These are phyloP conservation scores for Ophiostoma angusticollis DNA, from an alignment of 2,329 filamentous ascomycete species.

Conservation along the genomic window DNA sequence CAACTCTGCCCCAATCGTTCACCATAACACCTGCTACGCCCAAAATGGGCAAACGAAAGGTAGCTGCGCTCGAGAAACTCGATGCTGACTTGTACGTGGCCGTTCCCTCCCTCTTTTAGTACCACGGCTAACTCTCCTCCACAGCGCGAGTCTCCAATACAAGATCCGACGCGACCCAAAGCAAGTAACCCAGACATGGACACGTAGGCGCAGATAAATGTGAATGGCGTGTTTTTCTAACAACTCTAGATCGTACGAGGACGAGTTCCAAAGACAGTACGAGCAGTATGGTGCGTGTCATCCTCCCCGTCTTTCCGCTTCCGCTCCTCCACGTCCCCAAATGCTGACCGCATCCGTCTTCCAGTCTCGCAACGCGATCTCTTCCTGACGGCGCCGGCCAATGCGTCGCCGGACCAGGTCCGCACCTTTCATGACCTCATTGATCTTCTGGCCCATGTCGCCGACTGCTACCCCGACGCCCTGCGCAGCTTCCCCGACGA, in stretches of 20 bases:
- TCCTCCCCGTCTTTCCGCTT: background rate
- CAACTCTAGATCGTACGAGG: conserved; percentile 63
- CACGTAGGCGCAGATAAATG: too few relatives aligned
- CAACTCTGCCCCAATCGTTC: too few relatives aligned
- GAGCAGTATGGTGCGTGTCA: conserved; percentile 58
- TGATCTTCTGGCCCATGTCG: conserved; percentile 85
- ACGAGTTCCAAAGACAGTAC: conserved; percentile 59
- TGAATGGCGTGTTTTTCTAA: conserved; percentile 1
- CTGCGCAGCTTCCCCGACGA: conserved; percentile 67
- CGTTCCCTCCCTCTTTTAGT: background rate
- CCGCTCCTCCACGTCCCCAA: too few relatives aligned
- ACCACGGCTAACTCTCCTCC: conserved; percentile 21
- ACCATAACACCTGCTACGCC: background rate
- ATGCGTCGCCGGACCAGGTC: conserved; percentile 63
- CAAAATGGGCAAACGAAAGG: conserved; percentile 71
- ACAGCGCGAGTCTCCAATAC: conserved; percentile 75
- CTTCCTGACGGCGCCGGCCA: conserved; percentile 71
- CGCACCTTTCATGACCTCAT: conserved; percentile 83
- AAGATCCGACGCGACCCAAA: conserved; percentile 65
- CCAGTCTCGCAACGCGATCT: conserved; percentile 64
- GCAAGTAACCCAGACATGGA: conserved; percentile 30
- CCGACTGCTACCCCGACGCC: conserved; percentile 80
- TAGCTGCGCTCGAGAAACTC: conserved; percentile 87
- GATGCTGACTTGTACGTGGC: conserved; percentile 59
- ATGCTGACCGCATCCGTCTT: background rate